A percentile compares a stretch with the other conserved stretches of the same genome.
phyloP scores from a whole-genome alignment of 192 early-diverging fungal genomes.

The Coemansia asiatica region DNA sequence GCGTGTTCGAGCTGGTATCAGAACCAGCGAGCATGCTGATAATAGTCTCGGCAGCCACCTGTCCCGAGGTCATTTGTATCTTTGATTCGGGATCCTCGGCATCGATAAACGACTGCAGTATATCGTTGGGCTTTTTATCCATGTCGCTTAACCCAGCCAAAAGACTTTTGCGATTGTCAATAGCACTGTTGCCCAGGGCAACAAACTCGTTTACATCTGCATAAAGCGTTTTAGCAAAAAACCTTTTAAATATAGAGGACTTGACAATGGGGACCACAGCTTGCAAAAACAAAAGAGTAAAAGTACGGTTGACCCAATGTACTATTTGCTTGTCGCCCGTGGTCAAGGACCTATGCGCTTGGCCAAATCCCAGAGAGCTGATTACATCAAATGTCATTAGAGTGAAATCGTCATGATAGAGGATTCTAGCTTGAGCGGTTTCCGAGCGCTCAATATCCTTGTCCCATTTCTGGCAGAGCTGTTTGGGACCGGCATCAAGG shows the following conservation, averaged over 20 bases:
- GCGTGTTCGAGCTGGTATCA: slow-evolving; percentile 41
- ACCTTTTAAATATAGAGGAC: slow-evolving; percentile 11
- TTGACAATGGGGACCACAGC: slow-evolving; percentile 25
- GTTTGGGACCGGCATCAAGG: slow-evolving; percentile 25
- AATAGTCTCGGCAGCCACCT: slow-evolving; percentile 42
- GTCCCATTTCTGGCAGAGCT: slow-evolving; percentile 39
- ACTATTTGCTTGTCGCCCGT: slow-evolving; percentile 29
- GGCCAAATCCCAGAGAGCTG: slow-evolving; percentile 39
- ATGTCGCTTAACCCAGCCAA: neutral
- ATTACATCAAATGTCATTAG: slow-evolving; percentile 48
- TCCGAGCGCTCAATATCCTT: slow-evolving; percentile 4
- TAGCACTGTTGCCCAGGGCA: slow-evolving; percentile 18
- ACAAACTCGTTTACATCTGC: slow-evolving; percentile 21
- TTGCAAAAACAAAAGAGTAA: slow-evolving; percentile 28
- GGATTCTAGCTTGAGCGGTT: slow-evolving; percentile 7
- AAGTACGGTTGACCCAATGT: slow-evolving; percentile 35
- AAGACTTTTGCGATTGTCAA: slow-evolving; percentile 24
- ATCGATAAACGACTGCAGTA: slow-evolving; percentile 49
- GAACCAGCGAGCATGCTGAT: slow-evolving; percentile 37
- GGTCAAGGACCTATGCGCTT: slow-evolving; percentile 33
- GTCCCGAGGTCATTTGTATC: slow-evolving; percentile 27
- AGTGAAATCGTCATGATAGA: slow-evolving; percentile 36
- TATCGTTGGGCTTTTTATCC: slow-evolving; percentile 20
- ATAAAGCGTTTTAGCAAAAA: slow-evolving; percentile 17
- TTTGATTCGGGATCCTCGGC: slow-evolving; percentile 36